These are phyloP conservation scores for Zarea fungicola DNA, from an alignment of 2,329 filamentous ascomycete genomes.

Conservation along the genomic window DNA sequence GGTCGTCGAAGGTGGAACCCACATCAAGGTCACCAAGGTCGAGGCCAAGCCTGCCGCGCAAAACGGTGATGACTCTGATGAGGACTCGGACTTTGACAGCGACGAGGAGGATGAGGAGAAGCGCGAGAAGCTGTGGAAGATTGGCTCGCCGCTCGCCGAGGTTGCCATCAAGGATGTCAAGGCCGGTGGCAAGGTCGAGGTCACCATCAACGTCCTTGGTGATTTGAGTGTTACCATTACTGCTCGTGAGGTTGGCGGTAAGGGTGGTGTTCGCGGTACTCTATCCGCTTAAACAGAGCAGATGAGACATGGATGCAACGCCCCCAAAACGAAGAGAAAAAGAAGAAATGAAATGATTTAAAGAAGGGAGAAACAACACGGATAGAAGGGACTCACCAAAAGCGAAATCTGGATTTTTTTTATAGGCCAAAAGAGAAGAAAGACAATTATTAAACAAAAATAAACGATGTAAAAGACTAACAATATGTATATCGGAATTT, in stretches of 20 bases:
- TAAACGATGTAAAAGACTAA: neutral
- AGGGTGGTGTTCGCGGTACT: conserved; percentile 72
- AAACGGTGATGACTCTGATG: conserved; percentile 61
- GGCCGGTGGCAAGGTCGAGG: conserved; percentile 86
- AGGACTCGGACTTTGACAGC: conserved; percentile 52
- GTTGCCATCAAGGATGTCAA: conserved; percentile 77
- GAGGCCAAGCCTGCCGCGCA: conserved; percentile 69
- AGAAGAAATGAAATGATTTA: neutral
- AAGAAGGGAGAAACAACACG: neutral
- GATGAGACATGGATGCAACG: conserved; percentile 2
- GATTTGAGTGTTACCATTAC: conserved; percentile 78
- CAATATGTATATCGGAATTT: neutral
- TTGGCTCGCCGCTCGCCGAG: conserved; percentile 77
- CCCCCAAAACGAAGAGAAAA: conserved; percentile 1
- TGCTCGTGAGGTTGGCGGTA: conserved; percentile 78
- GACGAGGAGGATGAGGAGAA: conserved; percentile 75
- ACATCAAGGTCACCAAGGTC: conserved; percentile 90
- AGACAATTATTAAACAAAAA: conserved; percentile 5
- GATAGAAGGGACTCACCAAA: neutral
- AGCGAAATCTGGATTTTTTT: neutral
- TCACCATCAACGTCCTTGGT: conserved; percentile 80
- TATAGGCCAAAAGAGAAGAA: conserved; percentile 13
- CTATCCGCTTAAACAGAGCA: conserved; percentile 24
- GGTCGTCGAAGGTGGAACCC: conserved; percentile 79
- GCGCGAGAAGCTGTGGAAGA: conserved; percentile 89